A percentile compares a stretch with the other conserved stretches of the same genome.
Evolutionary conservation across 108 stramenopile genomes (phyloP).

Genomic region (Pseudonitzschia pungens): DNA sequence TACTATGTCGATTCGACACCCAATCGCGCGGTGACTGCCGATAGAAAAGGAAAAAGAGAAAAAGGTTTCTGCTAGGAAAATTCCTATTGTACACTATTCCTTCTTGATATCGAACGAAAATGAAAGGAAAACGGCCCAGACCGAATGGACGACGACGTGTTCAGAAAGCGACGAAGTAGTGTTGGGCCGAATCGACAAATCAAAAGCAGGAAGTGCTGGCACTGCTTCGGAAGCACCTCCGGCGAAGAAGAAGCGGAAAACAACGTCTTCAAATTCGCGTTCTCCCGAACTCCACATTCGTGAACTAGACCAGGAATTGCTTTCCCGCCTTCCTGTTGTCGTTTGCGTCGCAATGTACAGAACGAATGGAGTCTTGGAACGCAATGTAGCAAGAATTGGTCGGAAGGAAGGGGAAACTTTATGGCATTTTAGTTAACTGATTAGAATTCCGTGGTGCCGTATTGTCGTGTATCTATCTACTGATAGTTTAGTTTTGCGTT

Average conservation of each 20-base stretch:
- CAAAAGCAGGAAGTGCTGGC: neutral
- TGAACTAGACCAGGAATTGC: constrained; percentile 11
- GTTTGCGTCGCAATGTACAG: constrained; percentile 90
- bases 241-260: constrained; percentile 18
- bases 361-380: constrained; percentile 79
- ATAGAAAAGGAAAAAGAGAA: neutral
- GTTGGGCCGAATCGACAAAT: constrained; percentile 64
- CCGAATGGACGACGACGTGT: constrained; percentile 26
- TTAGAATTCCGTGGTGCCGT: neutral
- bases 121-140: constrained; percentile 10
- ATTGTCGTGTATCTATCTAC: neutral
- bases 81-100: constrained; percentile 88
- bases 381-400: constrained; percentile 71
- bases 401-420: constrained; percentile 73
- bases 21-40: neutral
- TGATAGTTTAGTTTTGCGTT: neutral
- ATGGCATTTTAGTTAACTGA: constrained; percentile 72
- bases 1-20: constrained; percentile 42
- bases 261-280: neutral
- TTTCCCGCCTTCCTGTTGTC: constrained; percentile 73
- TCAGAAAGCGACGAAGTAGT: constrained; percentile 7
- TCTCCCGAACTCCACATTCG: constrained; percentile 5
- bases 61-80: constrained; percentile 21
- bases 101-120: constrained; percentile 40
- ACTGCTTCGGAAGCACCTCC: constrained; percentile 3